Evolutionary conservation across 768 basidiomycete species (phyloP).

Genomic region (Suillus hirtellus): DNA sequence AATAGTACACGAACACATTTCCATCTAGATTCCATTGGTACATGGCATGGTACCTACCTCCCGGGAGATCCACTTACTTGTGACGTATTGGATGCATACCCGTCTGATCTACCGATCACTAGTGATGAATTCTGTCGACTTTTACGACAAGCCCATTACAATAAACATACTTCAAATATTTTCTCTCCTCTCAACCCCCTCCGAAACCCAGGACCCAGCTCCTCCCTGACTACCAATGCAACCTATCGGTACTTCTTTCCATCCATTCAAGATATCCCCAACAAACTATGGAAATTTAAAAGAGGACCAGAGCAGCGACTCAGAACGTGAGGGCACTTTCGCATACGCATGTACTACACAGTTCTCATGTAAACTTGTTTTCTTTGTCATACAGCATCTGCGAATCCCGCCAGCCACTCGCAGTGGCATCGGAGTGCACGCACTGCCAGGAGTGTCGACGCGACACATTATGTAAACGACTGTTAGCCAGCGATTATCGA

Average conservation of each 20-base stretch:
- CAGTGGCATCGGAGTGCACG: conserved; percentile 22
- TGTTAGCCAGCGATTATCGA: conserved; percentile 24
- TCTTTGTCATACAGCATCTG: conserved; percentile 21
- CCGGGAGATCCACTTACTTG: neutral
- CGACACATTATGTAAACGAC: conserved; percentile 27
- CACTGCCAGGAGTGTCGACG: conserved; percentile 32
- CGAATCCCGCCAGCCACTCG: conserved; percentile 24
- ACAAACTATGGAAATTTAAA: conserved; percentile 19
- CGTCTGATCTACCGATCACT: conserved; percentile 12
- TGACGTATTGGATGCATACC: no score
- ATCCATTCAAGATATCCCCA: conserved; percentile 16
- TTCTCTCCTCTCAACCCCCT: conserved; percentile 35
- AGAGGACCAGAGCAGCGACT: conserved; percentile 15
- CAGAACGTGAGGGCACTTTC: conserved; percentile 28
- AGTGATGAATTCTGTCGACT: conserved; percentile 26
- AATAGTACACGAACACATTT: neutral
- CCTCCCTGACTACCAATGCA: conserved; percentile 20
- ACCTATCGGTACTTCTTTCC: conserved; percentile 24
- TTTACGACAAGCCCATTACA: conserved; percentile 25
- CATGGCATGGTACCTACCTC: neutral
- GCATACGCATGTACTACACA: neutral
- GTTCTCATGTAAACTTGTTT: conserved; percentile 5
- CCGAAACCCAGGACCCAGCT: conserved; percentile 18
- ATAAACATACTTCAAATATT: conserved; percentile 28
- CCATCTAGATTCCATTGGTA: neutral